Conservation (phyloP, 1,284 basidiomycete genomes). For the Leccinum pachyderme region DNA sequence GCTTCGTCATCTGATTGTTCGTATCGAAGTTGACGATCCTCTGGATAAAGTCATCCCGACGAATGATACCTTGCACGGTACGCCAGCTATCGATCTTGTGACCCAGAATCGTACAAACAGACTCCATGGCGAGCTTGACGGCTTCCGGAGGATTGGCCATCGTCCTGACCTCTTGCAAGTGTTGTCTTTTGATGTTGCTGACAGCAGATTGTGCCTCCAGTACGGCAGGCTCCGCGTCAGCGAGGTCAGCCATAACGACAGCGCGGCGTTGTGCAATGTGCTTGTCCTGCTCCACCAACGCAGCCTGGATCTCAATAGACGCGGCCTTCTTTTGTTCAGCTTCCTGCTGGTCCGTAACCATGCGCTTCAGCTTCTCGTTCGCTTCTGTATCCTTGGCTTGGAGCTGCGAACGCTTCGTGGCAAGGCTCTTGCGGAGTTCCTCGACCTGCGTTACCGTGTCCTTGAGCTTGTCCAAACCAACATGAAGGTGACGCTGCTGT, state of each 20-base stretch:
- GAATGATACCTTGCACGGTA: slow-evolving; percentile 93
- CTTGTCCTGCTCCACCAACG: slow-evolving; percentile 88
- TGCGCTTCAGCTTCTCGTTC: slow-evolving; percentile 95
- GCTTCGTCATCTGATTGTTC: slow-evolving; percentile 84
- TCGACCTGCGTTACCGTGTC: slow-evolving; percentile 97
- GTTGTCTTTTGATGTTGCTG: slow-evolving; percentile 96
- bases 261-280: slow-evolving; percentile 85
- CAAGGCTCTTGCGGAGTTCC: slow-evolving; percentile 92
- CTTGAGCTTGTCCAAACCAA: slow-evolving; percentile 95
- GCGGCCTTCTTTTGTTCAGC: slow-evolving; percentile 98
- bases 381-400: slow-evolving; percentile 93
- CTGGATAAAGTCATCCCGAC: slow-evolving; percentile 96
- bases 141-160: slow-evolving; percentile 99
- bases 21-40: slow-evolving; percentile 98
- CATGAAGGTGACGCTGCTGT: slow-evolving; percentile 97
- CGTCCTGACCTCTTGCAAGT: slow-evolving; percentile 94
- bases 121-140: slow-evolving; percentile 99
- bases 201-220: slow-evolving; percentile 94
- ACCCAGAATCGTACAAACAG: slow-evolving; percentile 96
- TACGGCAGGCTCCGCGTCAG: slow-evolving; percentile 97
- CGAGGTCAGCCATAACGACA: slow-evolving; percentile 93
- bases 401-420: slow-evolving; percentile 90
- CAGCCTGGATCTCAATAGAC: slow-evolving; percentile 94
- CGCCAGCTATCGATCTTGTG: slow-evolving; percentile 98
- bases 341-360: slow-evolving; percentile 98